Percentiles rank a stretch among this genome's conserved stretches.
Evolutionary conservation across 345 rosid genomes (phyloP).

Genomic region (Erodium maritimum): DNA sequence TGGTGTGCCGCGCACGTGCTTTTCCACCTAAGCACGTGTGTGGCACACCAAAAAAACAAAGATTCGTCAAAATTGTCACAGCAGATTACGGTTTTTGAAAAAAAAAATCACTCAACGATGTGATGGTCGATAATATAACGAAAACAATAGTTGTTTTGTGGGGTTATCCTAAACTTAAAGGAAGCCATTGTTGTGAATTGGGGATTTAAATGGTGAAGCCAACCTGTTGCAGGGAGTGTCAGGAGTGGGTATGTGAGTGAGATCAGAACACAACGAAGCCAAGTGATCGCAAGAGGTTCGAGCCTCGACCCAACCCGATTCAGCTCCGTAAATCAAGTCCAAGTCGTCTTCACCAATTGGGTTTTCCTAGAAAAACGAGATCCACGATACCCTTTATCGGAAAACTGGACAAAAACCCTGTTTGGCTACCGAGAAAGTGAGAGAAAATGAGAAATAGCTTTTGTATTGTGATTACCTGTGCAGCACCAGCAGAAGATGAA

Average conservation of each 20-base stretch:
- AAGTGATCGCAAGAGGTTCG: slow-evolving; percentile 68
- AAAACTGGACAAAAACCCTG: background rate
- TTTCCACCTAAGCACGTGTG: too few species aligned
- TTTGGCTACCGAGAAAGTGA: background rate
- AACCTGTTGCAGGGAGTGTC: slow-evolving; percentile 63
- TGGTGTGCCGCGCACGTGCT: too few species aligned
- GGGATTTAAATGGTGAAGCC: background rate
- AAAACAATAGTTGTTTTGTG: too few species aligned
- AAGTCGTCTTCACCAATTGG: slow-evolving; percentile 24
- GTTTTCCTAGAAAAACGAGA: slow-evolving; percentile 16
- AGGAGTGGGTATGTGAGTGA: slow-evolving; percentile 51
- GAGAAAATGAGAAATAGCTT: background rate
- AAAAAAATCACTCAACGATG: too few species aligned
- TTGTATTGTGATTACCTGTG: background rate
- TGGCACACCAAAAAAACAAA: too few species aligned
- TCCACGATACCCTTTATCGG: background rate
- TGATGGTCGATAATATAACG: too few species aligned
- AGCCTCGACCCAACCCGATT: slow-evolving; percentile 90
- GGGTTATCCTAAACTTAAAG: background rate
- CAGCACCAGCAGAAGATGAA: background rate
- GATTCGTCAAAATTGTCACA: too few species aligned
- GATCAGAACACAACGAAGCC: slow-evolving; percentile 51
- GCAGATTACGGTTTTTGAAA: too few species aligned
- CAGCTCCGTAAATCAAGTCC: slow-evolving; percentile 40
- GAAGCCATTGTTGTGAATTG: background rate